phyloP scores from a whole-genome alignment of 345 rosid species.

The Salix arbutifolia region DNA sequence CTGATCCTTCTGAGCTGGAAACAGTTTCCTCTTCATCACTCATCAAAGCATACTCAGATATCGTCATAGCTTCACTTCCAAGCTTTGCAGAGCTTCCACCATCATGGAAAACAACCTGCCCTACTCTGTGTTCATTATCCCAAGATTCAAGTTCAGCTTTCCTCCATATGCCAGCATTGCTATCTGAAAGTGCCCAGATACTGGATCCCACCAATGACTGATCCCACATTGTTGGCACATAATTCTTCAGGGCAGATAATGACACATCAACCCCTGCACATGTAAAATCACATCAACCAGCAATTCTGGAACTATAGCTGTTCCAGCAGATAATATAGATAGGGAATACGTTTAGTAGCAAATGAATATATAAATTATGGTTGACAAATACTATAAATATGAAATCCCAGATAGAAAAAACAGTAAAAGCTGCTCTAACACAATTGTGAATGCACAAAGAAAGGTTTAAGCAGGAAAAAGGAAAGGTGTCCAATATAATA shows the following conservation, averaged over 20 bases:
- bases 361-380: neutral
- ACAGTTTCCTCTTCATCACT: constrained; percentile 59
- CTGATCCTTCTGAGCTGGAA: constrained; percentile 49
- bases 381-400: neutral
- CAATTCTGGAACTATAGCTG: constrained; percentile 1
- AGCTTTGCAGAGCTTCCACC: constrained; percentile 62
- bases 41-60: constrained; percentile 56
- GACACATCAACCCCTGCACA: constrained; percentile 72
- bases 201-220: constrained; percentile 75
- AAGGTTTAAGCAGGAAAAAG: neutral
- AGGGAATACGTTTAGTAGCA: neutral
- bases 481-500: neutral
- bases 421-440: neutral
- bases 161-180: constrained; percentile 60
- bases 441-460: neutral
- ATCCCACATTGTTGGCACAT: constrained; percentile 57
- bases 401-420: neutral
- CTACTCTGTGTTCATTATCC: constrained; percentile 60
- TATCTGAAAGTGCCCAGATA: constrained; percentile 68
- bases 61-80: constrained; percentile 51
- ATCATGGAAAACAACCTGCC: constrained; percentile 66
- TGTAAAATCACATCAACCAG: constrained; percentile 14
- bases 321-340: constrained; percentile 2
- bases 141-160: constrained; percentile 89
- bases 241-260: constrained; percentile 66